Base-by-base conservation (phyloP, 2,329 filamentous ascomycete species). In the Pestalotiopsis sp. region DNA sequence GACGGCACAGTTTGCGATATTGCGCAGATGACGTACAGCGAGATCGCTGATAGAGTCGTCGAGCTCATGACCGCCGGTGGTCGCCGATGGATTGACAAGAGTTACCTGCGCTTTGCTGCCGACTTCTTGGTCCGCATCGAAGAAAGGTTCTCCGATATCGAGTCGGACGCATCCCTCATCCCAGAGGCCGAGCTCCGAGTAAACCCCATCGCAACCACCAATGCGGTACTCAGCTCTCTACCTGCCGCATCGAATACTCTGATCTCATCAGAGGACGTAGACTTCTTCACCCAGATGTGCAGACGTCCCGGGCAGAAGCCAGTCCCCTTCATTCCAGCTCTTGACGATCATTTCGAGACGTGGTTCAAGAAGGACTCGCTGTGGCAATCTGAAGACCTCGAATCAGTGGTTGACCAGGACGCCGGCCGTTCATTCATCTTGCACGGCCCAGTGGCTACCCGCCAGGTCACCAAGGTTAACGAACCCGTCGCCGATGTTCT, bases 1-100 rank as follows among this genome's bases (percentile, higher is more conserved):
- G 76, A 77, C 6, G 82, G 81, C 45, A 76, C 82, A 66, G 78
- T 79, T 13, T 81, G 82, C 11, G 83, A 85, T 62, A 75, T 85
- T 13, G 80, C 81, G 65, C 81, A 85, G 58, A 85, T 85, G 83
- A 85, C 83, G 0, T 85, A 84, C 61, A 74, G 74, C 23, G 82
- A 84, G 70, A 82, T 85, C 13, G 73, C 84, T 14, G 76, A 77
- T 49, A 81, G 83, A 36, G 79, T 84, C 77, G 79, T 84, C 4
- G 79, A 84, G 45, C 77, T 85, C 20, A 82, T 84, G 81, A 84
- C 81, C 61, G 70, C 77, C 76, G 52, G 79, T 79, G 69, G 45
- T 3, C 20, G 45, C 45, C 59, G 67, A 20, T 85, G 83, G 83
- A 81, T 85, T 60, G 81, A 85, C 66, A 57, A 52, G 27, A 76